These are phyloP conservation scores for Neonectria hederae DNA, from an alignment of 2,329 filamentous ascomycete genomes.

Conservation along the genomic window DNA sequence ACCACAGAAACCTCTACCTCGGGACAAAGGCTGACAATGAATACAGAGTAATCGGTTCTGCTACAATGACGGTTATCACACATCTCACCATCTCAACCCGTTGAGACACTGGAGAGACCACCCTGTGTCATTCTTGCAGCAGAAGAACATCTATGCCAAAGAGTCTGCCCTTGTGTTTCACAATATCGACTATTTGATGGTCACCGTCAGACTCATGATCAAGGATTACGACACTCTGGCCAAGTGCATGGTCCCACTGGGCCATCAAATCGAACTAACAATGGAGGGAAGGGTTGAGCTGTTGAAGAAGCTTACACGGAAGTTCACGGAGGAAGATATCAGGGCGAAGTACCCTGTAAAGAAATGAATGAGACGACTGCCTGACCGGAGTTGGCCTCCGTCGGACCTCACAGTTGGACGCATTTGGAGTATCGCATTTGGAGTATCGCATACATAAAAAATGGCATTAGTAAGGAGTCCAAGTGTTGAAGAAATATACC, in stretches of 20 bases:
- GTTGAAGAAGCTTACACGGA: constrained; percentile 36
- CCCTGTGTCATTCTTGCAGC: constrained; percentile 75
- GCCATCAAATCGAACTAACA: constrained; percentile 73
- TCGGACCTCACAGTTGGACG: neutral
- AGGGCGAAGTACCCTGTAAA: constrained; percentile 31
- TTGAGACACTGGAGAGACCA: constrained; percentile 84
- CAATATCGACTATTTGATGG: constrained; percentile 83
- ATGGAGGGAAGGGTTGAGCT: constrained; percentile 53
- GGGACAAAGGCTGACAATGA: neutral
- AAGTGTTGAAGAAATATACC: neutral
- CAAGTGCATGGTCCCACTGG: constrained; percentile 76
- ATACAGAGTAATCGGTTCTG: constrained; percentile 80
- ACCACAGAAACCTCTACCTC: neutral
- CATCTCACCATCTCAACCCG: constrained; percentile 82
- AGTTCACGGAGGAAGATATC: constrained; percentile 40
- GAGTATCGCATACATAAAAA: neutral
- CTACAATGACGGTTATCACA: constrained; percentile 86
- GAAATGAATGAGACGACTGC: constrained; percentile 1
- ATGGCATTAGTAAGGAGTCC: constrained; percentile 1
- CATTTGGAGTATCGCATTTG: neutral
- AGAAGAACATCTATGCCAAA: constrained; percentile 71
- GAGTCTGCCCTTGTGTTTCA: constrained; percentile 80
- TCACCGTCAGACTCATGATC: constrained; percentile 72
- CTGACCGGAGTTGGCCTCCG: constrained; percentile 4
- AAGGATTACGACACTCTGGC: constrained; percentile 79